Percentiles rank a stretch among this genome's conserved stretches.
Conservation (phyloP, 2,329 filamentous ascomycete genomes). For the Tolypocladium capitatum region DNA sequence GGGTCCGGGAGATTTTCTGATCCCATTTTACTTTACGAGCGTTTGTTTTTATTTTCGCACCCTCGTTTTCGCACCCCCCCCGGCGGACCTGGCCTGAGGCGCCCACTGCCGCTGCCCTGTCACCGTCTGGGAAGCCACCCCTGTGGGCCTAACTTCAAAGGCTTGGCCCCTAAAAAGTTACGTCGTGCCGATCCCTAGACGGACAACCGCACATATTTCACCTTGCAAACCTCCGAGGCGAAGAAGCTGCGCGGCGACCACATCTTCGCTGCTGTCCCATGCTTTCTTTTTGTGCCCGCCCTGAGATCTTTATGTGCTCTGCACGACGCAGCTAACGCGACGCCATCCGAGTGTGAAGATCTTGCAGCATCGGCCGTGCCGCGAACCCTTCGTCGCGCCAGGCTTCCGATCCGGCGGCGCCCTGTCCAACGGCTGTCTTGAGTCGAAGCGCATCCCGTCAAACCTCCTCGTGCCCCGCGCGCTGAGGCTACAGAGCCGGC, state of each 20-base stretch:
- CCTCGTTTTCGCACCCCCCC: constrained; percentile 2
- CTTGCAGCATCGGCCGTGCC: neutral
- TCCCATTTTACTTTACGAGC: neutral
- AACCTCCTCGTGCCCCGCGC: neutral
- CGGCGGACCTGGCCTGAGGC: neutral
- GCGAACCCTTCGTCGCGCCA: neutral
- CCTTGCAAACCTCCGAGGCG: neutral
- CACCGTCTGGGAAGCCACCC: neutral
- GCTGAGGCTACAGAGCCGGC: neutral
- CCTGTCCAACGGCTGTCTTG: neutral
- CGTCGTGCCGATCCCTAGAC: constrained; percentile 4
- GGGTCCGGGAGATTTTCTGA: constrained; percentile 6
- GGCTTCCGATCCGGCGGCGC: neutral
- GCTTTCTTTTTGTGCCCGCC: neutral
- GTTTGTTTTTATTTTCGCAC: constrained; percentile 3
- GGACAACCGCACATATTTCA: neutral
- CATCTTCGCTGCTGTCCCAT: neutral
- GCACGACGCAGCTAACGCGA: neutral
- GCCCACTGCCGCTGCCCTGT: neutral
- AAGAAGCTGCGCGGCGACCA: neutral
- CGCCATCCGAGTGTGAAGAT: neutral
- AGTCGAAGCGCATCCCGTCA: neutral
- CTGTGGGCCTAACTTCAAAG: constrained; percentile 4
- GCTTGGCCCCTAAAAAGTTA: constrained; percentile 10
- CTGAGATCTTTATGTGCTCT: neutral